These are phyloP conservation scores for Prunus fruticosa DNA, from an alignment of 306 rosid genomes.

Conservation along the genomic window DNA sequence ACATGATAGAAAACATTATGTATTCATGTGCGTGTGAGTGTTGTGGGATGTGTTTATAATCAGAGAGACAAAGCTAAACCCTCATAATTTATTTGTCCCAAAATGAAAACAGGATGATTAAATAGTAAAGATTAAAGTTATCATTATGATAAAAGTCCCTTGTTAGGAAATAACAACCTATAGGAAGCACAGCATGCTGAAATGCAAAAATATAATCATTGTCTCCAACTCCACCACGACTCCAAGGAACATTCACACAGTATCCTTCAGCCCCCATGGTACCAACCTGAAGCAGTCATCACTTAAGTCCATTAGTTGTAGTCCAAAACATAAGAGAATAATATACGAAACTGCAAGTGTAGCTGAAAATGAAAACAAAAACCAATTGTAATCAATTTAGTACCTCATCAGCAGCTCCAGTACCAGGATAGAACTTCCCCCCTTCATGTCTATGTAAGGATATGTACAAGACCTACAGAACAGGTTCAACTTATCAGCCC, in stretches of 20 bases:
- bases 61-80: neutral
- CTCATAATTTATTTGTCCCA: neutral
- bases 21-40: neutral
- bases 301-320: conserved; percentile 19
- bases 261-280: conserved; percentile 91
- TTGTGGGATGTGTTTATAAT: too few relatives aligned
- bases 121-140: neutral
- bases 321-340: conserved; percentile 17
- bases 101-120: neutral
- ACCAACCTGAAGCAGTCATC: conserved; percentile 65
- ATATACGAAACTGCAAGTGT: conserved; percentile 16
- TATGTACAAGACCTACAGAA: conserved; percentile 76
- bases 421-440: conserved; percentile 93
- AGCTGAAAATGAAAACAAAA: neutral
- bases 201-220: conserved; percentile 89
- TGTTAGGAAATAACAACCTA: conserved; percentile 53
- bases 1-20: neutral
- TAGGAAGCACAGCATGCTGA: conserved; percentile 86
- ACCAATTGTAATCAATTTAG: conserved; percentile 20
- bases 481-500: conserved; percentile 29
- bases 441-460: conserved; percentile 95
- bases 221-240: conserved; percentile 84
- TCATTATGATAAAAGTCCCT: neutral
- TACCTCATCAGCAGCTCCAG: conserved; percentile 97
- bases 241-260: conserved; percentile 98